A percentile compares a stretch with the other conserved stretches of the same genome.
Conservation (phyloP, 768 basidiomycete species). For the Lentinula edodes region DNA sequence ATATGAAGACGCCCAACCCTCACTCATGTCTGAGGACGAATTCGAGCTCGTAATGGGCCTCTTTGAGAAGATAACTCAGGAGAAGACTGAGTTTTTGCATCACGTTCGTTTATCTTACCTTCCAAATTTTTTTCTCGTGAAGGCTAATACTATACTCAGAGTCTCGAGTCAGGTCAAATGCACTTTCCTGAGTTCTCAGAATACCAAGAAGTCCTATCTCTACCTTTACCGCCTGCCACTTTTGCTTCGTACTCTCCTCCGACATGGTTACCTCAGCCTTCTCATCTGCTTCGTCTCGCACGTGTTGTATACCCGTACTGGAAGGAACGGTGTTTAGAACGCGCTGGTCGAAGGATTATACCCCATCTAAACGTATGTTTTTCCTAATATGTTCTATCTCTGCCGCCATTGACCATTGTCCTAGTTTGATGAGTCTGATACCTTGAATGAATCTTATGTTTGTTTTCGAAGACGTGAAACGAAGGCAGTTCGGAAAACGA, state of each 20-base stretch:
- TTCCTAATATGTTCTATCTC: neutral
- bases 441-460: constrained; percentile 87
- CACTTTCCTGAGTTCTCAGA: constrained; percentile 68
- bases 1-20: constrained; percentile 56
- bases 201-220: constrained; percentile 65
- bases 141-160: constrained; percentile 26
- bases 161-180: constrained; percentile 55
- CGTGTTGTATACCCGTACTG: constrained; percentile 82
- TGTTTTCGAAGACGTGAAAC: constrained; percentile 95
- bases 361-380: constrained; percentile 78
- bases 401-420: neutral
- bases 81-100: constrained; percentile 85
- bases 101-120: constrained; percentile 50
- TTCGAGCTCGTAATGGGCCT: constrained; percentile 95
- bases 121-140: neutral
- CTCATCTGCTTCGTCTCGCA: constrained; percentile 61
- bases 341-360: constrained; percentile 81
- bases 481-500: constrained; percentile 91
- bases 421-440: constrained; percentile 86
- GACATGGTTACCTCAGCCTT: constrained; percentile 59
- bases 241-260: constrained; percentile 72
- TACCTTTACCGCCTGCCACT: constrained; percentile 49
- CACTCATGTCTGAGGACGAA: constrained; percentile 82
- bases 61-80: constrained; percentile 87
- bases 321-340: constrained; percentile 77